phyloP scores from a whole-genome alignment of 495 filamentous ascomycete species.

The Penicillium maclennaniae region DNA sequence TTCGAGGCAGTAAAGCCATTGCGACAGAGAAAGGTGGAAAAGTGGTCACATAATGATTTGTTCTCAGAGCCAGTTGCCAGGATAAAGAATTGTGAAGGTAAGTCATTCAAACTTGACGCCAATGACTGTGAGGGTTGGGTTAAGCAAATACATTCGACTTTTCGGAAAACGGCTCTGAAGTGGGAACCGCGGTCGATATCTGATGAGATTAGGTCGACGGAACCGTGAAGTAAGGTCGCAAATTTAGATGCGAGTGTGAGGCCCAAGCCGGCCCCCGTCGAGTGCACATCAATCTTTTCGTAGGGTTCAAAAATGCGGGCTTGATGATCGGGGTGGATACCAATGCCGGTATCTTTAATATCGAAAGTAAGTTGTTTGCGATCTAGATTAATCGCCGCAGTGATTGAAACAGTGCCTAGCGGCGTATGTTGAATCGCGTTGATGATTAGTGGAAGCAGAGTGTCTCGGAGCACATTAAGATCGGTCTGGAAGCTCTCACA shows the following conservation, averaged over 20 bases:
- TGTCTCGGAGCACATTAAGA: conserved; percentile 11
- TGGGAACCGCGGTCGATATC: conserved; percentile 10
- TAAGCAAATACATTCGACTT: not conserved
- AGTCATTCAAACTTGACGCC: not conserved
- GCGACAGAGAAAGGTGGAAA: not conserved
- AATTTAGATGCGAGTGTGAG: conserved; percentile 15
- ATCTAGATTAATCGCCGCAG: not conserved
- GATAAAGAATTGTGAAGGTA: conserved; percentile 4
- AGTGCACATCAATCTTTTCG: conserved; percentile 11
- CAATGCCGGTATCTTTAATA: conserved; percentile 11
- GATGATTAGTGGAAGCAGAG: conserved; percentile 9
- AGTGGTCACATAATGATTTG: not conserved
- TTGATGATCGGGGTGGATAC: conserved; percentile 10
- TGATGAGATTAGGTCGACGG: conserved; percentile 12
- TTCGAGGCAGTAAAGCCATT: not conserved
- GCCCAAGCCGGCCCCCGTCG: conserved; percentile 13
- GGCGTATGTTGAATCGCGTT: conserved; percentile 13
- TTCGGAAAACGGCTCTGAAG: conserved; percentile 13
- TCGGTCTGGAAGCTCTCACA: conserved; percentile 7
- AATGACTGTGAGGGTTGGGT: not conserved
- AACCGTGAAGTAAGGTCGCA: conserved; percentile 10
- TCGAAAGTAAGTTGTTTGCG: conserved; percentile 9
- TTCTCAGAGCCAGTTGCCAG: not conserved
- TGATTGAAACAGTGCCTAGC: conserved; percentile 5
- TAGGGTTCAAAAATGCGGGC: conserved; percentile 16